Evolutionary conservation across 2,329 filamentous ascomycete genomes (phyloP).

Genomic region (Chalara sp.): DNA sequence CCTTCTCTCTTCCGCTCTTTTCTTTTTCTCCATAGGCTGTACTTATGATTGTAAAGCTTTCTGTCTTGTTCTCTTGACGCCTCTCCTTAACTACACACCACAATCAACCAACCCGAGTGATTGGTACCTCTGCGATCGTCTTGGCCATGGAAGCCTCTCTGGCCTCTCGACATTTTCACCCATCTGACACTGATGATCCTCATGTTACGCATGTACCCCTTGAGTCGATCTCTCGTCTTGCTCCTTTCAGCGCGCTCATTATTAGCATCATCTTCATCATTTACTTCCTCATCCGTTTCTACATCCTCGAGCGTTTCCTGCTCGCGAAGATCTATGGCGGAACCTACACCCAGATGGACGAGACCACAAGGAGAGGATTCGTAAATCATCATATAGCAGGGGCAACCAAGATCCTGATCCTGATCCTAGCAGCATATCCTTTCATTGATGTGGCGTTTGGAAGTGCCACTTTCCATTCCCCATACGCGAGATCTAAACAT

Average conservation of each 20-base stretch:
- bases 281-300: conserved; percentile 21
- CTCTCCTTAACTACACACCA: too few relatives aligned
- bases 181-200: conserved; percentile 3
- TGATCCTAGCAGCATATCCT: conserved; percentile 34
- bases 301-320: conserved; percentile 35
- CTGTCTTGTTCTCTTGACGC: too few relatives aligned
- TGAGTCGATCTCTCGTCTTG: conserved; percentile 19
- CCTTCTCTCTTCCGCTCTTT: too few relatives aligned
- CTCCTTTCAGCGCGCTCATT: conserved; percentile 22
- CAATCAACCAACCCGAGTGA: too few relatives aligned
- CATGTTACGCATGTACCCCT: conserved; percentile 18
- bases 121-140: too few relatives aligned
- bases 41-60: too few relatives aligned
- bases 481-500: conserved; percentile 20
- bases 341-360: conserved; percentile 30
- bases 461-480: conserved; percentile 25
- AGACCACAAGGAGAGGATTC: conserved; percentile 32
- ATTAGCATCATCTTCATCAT: conserved; percentile 21
- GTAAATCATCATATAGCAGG: conserved; percentile 41
- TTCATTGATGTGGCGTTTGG: conserved; percentile 33
- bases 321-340: conserved; percentile 28
- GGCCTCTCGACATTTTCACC: neutral
- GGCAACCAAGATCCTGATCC: conserved; percentile 32
- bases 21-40: too few relatives aligned
- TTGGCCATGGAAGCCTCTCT: neutral